A percentile compares a stretch with the other conserved stretches of the same genome.
These are phyloP conservation scores for Aspergillus sp. DNA, from an alignment of 2,329 filamentous ascomycete genomes.

Conservation along the genomic window DNA sequence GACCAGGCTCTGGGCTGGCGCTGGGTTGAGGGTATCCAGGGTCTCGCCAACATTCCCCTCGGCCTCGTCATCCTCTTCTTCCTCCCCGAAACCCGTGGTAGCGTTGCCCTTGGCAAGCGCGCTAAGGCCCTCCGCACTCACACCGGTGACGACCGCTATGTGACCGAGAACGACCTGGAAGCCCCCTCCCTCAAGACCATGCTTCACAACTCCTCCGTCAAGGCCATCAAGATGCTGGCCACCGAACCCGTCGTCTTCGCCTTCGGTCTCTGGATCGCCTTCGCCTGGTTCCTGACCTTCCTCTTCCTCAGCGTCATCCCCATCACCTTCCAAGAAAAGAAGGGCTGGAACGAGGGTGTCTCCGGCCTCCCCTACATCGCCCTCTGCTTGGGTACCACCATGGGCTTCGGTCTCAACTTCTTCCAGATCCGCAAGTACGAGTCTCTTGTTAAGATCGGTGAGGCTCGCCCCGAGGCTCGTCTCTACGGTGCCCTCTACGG, in stretches of 20 bases:
- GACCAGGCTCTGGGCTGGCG: slow-evolving; percentile 56
- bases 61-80: slow-evolving; percentile 47
- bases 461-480: slow-evolving; percentile 49
- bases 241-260: slow-evolving; percentile 54
- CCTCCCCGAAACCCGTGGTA: slow-evolving; percentile 52
- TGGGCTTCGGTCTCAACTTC: slow-evolving; percentile 53
- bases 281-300: slow-evolving; percentile 57
- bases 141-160: slow-evolving; percentile 54
- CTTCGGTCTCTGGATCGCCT: slow-evolving; percentile 55
- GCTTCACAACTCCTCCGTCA: slow-evolving; percentile 50
- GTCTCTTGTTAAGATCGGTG: slow-evolving; percentile 34
- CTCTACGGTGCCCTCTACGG: slow-evolving; percentile 54
- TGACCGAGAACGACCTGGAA: slow-evolving; percentile 54
- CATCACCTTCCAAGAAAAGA: slow-evolving; percentile 55
- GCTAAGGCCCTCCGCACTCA: slow-evolving; percentile 50
- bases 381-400: slow-evolving; percentile 51
- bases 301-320: slow-evolving; percentile 56
- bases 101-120: slow-evolving; percentile 52
- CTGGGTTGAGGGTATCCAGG: slow-evolving; percentile 57
- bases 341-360: slow-evolving; percentile 54
- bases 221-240: slow-evolving; percentile 53
- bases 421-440: slow-evolving; percentile 56
- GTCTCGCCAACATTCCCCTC: slow-evolving; percentile 54
- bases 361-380: slow-evolving; percentile 55
- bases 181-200: slow-evolving; percentile 49